These are phyloP conservation scores for Raffaelea deltoideospora DNA, from an alignment of 2,329 filamentous ascomycete genomes.

Conservation along the genomic window DNA sequence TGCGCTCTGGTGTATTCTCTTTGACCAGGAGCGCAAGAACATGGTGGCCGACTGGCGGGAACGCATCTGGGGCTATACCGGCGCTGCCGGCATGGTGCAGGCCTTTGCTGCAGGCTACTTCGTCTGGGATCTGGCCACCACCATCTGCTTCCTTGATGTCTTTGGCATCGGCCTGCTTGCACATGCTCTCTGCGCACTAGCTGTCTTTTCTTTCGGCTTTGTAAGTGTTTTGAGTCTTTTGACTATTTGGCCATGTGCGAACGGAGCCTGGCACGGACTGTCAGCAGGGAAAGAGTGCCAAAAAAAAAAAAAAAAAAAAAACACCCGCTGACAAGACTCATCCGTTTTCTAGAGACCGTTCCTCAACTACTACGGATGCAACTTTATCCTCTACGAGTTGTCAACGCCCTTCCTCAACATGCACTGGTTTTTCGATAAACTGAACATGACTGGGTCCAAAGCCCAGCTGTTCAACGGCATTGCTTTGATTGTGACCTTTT, in stretches of 20 bases:
- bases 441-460: slow-evolving; percentile 60
- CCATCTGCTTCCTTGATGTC: slow-evolving; percentile 49
- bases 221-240: slow-evolving; percentile 34
- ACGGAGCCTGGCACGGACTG: no score
- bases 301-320: no score
- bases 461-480: slow-evolving; percentile 68
- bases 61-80: slow-evolving; percentile 65
- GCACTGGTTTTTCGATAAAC: slow-evolving; percentile 86
- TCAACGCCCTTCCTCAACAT: slow-evolving; percentile 75
- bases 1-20: slow-evolving; percentile 58
- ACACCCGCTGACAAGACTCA: no score
- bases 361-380: slow-evolving; percentile 65
- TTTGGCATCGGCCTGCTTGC: slow-evolving; percentile 66
- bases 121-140: slow-evolving; percentile 65
- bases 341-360: slow-evolving; percentile 50
- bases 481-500: slow-evolving; percentile 57
- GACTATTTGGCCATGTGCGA: not conserved
- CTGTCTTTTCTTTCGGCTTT: slow-evolving; percentile 65
- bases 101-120: slow-evolving; percentile 71
- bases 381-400: slow-evolving; percentile 78
- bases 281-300: no score
- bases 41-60: slow-evolving; percentile 46
- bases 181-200: slow-evolving; percentile 59
- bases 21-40: slow-evolving; percentile 49
- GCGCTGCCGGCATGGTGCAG: slow-evolving; percentile 56